Evolutionary conservation across 2,329 filamentous ascomycete genomes (phyloP), one percentile per base, ranked within the genome.

Genomic region (Sporothrix pseudoabietina): DNA sequence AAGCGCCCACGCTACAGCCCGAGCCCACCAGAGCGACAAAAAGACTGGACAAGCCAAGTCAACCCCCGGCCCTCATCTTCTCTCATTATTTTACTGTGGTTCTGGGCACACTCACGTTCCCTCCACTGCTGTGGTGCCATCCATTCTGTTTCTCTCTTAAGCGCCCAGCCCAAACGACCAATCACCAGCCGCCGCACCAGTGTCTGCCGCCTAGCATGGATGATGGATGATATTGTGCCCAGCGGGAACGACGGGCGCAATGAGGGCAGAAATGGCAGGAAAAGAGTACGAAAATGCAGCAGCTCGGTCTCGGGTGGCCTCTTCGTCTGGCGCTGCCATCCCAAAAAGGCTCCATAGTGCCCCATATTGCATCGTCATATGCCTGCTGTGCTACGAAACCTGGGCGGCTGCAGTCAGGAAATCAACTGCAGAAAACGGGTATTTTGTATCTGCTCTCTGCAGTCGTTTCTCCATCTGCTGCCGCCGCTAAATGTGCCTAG

Each of bases 401-500:
- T 59, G 63, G 74, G 72, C 74, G 74, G 74, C 65, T 75, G 72
- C 61, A 69, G 70, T 5, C n/a, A 16, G 61, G 39, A 44, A 44
- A 41, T 41, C 19, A 66, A 16, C 22, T 14, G 39, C 39, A 44
- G 22, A 30, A 14, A 41, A 30, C 19, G 1, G 1, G 22, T 22
- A 30, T 30, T 47, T 16, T 41, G 54, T 66, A 49, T 61, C 49
- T 66, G 35, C 54, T 26, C 19, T 55, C 19, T 26, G 16, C 6
- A 35, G 8, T 55, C 52, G 35, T 10, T 54, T 41, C 30, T 61
- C 61, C 22, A 71, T 30, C 57, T 26, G 57, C n/a, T 73, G 75
- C 75, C 73, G 75, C 73, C 75, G 75, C 73, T 75, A 74, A 55
- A 35, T 12, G 5, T 66, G 55, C 49, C 52, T 75, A 76, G 75